phyloP scores from a whole-genome alignment of 164 flowering plant species.

The Tetracentron sinense region DNA sequence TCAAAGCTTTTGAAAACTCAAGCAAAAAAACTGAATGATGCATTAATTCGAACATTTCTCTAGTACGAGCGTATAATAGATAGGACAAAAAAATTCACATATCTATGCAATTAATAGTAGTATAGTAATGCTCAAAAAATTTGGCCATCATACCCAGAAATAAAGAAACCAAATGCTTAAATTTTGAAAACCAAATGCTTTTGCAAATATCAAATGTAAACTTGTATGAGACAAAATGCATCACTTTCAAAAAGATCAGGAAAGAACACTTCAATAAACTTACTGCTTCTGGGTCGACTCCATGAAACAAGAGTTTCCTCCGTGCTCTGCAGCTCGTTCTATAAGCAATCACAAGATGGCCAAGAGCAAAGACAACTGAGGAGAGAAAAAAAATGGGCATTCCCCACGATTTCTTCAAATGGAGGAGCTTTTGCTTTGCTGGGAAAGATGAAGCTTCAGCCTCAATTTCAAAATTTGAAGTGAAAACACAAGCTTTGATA shows the following conservation, averaged over 20 bases:
- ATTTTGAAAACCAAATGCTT: background rate
- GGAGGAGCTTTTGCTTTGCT: slow-evolving; percentile 70
- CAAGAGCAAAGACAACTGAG: slow-evolving; percentile 93
- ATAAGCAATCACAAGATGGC: slow-evolving; percentile 87
- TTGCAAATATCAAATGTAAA: background rate
- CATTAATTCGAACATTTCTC: no score
- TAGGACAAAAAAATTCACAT: background rate
- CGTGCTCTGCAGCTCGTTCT: slow-evolving; percentile 87
- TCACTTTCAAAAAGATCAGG: background rate
- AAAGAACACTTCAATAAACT: slow-evolving; percentile 19
- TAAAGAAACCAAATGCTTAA: background rate
- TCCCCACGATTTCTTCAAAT: slow-evolving; percentile 95
- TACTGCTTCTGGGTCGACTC: slow-evolving; percentile 91
- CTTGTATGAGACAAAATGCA: background rate
- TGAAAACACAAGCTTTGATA: slow-evolving; percentile 80
- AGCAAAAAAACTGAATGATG: no score
- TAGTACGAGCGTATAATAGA: no score
- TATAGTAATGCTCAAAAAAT: background rate
- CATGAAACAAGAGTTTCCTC: slow-evolving; percentile 74
- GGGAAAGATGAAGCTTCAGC: slow-evolving; percentile 63
- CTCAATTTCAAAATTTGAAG: slow-evolving; percentile 52
- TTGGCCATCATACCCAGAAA: background rate
- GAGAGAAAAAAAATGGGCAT: slow-evolving; percentile 94
- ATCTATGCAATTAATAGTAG: background rate
- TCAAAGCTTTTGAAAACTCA: background rate